Evolutionary conservation across 345 rosid genomes (phyloP).

Genomic region (Clausena lansium): DNA sequence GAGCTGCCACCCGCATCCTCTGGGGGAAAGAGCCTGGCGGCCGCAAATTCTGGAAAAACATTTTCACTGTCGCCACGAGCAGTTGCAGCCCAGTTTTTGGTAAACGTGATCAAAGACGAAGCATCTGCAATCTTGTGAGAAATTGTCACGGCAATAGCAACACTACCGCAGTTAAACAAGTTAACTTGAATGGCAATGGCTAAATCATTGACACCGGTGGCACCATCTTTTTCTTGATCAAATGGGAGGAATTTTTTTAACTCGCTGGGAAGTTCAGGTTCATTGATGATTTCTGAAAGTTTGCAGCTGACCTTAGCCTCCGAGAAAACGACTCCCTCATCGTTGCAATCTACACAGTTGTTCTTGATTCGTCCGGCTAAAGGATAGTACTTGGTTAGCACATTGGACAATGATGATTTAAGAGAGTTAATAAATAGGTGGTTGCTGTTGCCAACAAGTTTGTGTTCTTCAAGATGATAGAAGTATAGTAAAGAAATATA

Average conservation of each 20-base stretch:
- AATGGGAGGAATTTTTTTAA: neutral
- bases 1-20: constrained; percentile 14
- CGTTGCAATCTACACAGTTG: neutral
- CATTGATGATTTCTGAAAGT: neutral
- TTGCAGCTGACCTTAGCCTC: neutral
- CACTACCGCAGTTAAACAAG: neutral
- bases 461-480: constrained; percentile 11
- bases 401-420: neutral
- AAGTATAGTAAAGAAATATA: constrained; percentile 33
- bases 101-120: neutral
- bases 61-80: constrained; percentile 5
- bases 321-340: neutral
- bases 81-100: constrained; percentile 3
- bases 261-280: neutral
- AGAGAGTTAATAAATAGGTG: neutral
- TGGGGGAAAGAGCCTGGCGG: constrained; percentile 40
- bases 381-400: neutral
- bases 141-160: neutral
- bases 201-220: neutral
- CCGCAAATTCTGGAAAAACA: constrained; percentile 24
- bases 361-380: neutral
- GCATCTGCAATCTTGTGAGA: constrained; percentile 6
- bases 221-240: neutral
- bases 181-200: neutral
- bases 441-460: neutral